Base-by-base conservation (phyloP, 495 filamentous ascomycete genomes). In the Penicillium salamii region DNA sequence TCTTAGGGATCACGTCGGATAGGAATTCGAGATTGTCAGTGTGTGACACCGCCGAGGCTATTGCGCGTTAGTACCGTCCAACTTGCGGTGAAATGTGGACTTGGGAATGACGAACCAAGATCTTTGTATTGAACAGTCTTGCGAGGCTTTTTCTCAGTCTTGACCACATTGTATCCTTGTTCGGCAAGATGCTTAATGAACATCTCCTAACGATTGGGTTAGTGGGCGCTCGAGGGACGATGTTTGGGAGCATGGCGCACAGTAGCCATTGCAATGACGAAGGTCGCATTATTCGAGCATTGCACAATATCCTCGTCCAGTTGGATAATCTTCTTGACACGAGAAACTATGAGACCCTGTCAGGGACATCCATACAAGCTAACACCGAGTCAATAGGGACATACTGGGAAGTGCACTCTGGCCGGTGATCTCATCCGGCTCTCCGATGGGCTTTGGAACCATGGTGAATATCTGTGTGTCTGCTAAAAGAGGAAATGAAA, bases 91-190 rank as follows among this genome's bases (percentile, higher is more conserved):
- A 8, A 36, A 18, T 6, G 43, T 35, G 9, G 42, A 3, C 26
- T 7, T 9, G 19, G n/a, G 38, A 21, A 41, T 29, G 26, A 57
- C 65, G 21, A 69, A 91, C 87, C 85, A 13, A 97, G 76, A 68
- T 98, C 93, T 66, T 88, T 90, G 78, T 98, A 98, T 67, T 97
- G 95, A 55, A 98, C 85, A 48, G 91, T 96, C 54, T 92, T 85
- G 32, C 93, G 80, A 21, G 91, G 92, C 67, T 97, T 97, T 46
- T 86, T 78, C 65, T 97, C 93, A 4, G 89, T 79, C 53, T 90
- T 91, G 49, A 93, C 87, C 63, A 95, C 88, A 60, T 90, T 90
- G 58, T 95, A 81, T 21, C 82, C 87, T 70, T 95, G 88, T 50
- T 84, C 81, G 20, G 89, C 84, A 28, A 98, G 79, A 63, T 97